Evolutionary conservation across 1,284 basidiomycete species (phyloP), one percentile per base, ranked within the genome.

Genomic region (Boletus hoseneyae): DNA sequence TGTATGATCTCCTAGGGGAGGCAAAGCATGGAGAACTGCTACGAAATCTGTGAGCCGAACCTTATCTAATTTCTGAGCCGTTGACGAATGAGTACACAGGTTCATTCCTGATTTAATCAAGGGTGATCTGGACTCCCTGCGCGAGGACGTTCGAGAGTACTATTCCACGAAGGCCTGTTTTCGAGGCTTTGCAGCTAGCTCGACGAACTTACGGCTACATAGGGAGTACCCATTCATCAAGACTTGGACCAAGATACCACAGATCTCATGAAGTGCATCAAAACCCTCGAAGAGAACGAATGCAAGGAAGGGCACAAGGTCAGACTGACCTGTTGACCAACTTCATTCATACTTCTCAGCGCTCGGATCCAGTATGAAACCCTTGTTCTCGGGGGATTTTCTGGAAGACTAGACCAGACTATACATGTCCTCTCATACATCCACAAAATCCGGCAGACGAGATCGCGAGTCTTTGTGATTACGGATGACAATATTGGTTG

Each of bases 331-430:
- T n/a, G 6, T 9, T 7, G 15, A 23, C n/a, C 7, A 1, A 7
- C 4, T 8, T 11, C 23, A 11, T 16, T 32, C 15, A 21, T 23
- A 9, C 3, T 32, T 19, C 38, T 37, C n/a, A 53, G 12, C 27
- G 33, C 45, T 39, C 19, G 15, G 25, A 42, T 33, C 16, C 61
- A 72, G 75, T 82, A 84, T 57, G 80, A 85, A 29, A 75, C 94
- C 12, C 72, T 98, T 43, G 72, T 99, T 42, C 79, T 95, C 2
- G 95, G 96, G 5, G 96, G 96, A 0, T 74, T 99, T 2, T 79
- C 88, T 1, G 97, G 96, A 0, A 82, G 96, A 12, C 74, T 99
- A 4, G 97, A 99, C 64, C 96, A 99, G 65, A 97, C 94, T 0
- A 73, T 96, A 3, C 94, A 97, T 61, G 90, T 92, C 0, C 76